These are phyloP conservation scores for Nothophytophthora sp. DNA, from an alignment of 352 stramenopile species.

Conservation along the genomic window DNA sequence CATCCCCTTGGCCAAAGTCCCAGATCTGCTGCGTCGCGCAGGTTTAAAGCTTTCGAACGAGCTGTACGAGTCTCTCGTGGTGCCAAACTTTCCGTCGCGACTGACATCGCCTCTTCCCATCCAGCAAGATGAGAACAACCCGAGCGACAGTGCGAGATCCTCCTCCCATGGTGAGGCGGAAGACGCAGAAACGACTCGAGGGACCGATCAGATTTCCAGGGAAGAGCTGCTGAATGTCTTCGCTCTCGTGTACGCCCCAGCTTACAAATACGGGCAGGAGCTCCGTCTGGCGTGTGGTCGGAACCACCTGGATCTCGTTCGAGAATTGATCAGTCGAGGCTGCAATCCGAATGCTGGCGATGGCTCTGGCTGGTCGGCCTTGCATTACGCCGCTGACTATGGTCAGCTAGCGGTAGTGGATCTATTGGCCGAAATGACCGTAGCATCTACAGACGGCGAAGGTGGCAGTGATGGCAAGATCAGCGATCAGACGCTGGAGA, in stretches of 20 bases:
- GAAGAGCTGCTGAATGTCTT: slow-evolving; percentile 61
- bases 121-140: background rate
- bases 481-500: slow-evolving; percentile 16
- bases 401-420: slow-evolving; percentile 49
- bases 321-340: slow-evolving; percentile 50
- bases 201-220: slow-evolving; percentile 6
- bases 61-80: slow-evolving; percentile 45
- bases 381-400: slow-evolving; percentile 75
- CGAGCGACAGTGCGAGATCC: background rate
- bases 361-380: slow-evolving; percentile 55
- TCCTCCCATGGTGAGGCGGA: background rate
- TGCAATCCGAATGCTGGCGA: slow-evolving; percentile 69
- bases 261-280: slow-evolving; percentile 74
- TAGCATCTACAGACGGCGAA: background rate
- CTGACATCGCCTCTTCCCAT: slow-evolving; percentile 1
- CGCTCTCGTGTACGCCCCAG: slow-evolving; percentile 58
- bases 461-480: background rate
- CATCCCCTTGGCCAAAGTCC: slow-evolving; percentile 31
- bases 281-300: slow-evolving; percentile 60
- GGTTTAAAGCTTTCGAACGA: slow-evolving; percentile 32
- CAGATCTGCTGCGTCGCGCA: slow-evolving; percentile 35
- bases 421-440: slow-evolving; percentile 31
- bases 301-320: slow-evolving; percentile 39
- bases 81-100: slow-evolving; percentile 21
- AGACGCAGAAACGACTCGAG: background rate